Conservation (phyloP, 257 asterid genomes). For the Knoxia roxburghii region DNA sequence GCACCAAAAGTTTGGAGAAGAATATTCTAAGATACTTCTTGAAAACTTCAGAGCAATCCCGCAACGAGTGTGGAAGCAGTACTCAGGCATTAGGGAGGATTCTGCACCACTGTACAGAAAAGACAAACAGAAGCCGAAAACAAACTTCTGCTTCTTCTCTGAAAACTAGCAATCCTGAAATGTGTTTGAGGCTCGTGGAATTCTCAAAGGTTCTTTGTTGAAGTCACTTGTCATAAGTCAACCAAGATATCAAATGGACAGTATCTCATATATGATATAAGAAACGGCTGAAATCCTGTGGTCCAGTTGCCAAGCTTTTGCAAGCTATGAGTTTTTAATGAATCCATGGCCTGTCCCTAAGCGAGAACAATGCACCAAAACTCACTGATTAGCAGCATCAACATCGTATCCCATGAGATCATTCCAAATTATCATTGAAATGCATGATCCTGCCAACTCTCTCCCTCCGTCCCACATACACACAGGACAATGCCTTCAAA, state of each 20-base stretch:
- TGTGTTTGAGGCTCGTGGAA: no score
- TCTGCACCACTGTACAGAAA: background rate
- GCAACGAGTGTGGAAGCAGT: background rate
- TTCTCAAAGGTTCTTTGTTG: no score
- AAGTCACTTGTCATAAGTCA: no score
- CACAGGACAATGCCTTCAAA: background rate
- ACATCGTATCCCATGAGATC: background rate
- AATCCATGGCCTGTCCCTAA: no score
- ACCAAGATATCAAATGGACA: no score
- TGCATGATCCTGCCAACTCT: no score
- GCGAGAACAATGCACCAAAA: background rate
- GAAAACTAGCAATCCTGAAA: no score
- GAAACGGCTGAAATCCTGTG: no score
- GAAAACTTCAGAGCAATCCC: background rate
- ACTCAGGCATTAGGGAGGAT: background rate
- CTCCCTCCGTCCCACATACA: background rate
- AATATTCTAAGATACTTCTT: background rate
- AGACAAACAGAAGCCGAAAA: background rate
- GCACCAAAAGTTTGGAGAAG: background rate
- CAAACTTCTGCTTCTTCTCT: background rate
- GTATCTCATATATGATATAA: no score
- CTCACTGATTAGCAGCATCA: background rate
- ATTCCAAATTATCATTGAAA: background rate
- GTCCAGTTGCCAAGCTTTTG: no score
- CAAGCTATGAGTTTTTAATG: no score